Base-by-base conservation (phyloP, 352 stramenopile genomes). In the Phytophthora ramorum region DNA sequence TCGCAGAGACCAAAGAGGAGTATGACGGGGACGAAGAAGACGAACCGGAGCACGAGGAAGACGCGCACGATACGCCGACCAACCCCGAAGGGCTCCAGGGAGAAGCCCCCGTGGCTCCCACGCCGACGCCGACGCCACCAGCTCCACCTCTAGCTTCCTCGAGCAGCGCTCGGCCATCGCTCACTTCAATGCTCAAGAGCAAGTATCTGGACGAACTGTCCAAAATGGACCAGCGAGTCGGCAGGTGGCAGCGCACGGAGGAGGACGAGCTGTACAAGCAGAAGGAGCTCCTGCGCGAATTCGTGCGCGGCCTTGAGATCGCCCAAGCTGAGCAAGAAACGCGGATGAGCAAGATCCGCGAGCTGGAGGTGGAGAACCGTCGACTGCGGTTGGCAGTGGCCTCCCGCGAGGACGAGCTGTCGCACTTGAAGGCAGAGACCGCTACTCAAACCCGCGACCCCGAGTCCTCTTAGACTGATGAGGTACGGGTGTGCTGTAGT, bases 321-420 rank as follows among this genome's bases (percentile, higher is more conserved):
- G 85, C 81, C 10, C 79, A 90, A 17, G 81, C 78, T 4, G 85
- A 91, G 55, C 83, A 93, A 54, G 82, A 91, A 43, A 90, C 82
- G 54, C 78, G 81, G 1, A 81, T 91, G 76, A 91, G 75, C 59
- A 85, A 89, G 48, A 91, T 93, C 37, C 69, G 73, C 38, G 84
- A 91, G 49, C 67, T 93, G 8, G 82, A 93, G 58, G 46, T 87
- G 13, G 85, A 89, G 52, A 93, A 91, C 64, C 63, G 60, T 43
- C 73, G 80, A 22, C 58, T 93, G 41, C 81, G 78, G 1, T 65
- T 81, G 37, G 48, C 76, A 34, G 63, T 92, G 50, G 53, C 66
- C n/a, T 64, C 79, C 7, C 56, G 60, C 8, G 61, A 90, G n/a
- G 66, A 77, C 22, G 75, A 86, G 38, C 37, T 90, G 12, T 24